These are phyloP conservation scores for Trichoderma pleuroti DNA, from an alignment of 2,329 filamentous ascomycete species.

Conservation along the genomic window DNA sequence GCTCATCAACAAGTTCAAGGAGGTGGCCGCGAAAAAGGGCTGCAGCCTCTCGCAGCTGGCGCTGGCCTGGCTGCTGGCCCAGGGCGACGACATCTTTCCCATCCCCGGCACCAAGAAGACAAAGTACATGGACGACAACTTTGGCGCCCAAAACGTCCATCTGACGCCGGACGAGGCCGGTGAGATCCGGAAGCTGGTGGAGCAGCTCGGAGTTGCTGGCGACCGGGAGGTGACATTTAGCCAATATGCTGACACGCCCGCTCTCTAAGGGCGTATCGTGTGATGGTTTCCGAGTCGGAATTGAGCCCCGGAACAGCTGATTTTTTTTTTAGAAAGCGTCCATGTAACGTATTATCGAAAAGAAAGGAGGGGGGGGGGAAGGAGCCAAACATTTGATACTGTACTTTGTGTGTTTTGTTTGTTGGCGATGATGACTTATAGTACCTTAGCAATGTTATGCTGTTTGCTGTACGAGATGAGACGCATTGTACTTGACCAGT, in stretches of 20 bases:
- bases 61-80: slow-evolving; percentile 60
- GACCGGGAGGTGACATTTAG: background rate
- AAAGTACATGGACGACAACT: slow-evolving; percentile 47
- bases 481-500: background rate
- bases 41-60: slow-evolving; percentile 56
- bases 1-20: slow-evolving; percentile 47
- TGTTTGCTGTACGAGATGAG: background rate
- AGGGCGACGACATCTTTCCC: slow-evolving; percentile 58
- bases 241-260: slow-evolving; percentile 10
- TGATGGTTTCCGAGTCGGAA: background rate
- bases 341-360: background rate
- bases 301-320: background rate
- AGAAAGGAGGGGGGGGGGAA: too few species aligned
- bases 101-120: slow-evolving; percentile 51
- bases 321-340: background rate
- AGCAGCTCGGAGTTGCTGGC: slow-evolving; percentile 7
- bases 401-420: too few species aligned
- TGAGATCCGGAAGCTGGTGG: slow-evolving; percentile 7
- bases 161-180: slow-evolving; percentile 22
- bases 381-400: too few species aligned
- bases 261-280: background rate
- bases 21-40: slow-evolving; percentile 50
- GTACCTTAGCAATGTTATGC: too few species aligned
- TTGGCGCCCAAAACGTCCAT: slow-evolving; percentile 32
- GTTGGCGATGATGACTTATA: too few species aligned